Evolutionary conservation across 1,284 basidiomycete species (phyloP).

Genomic region (Butyriboletus regius): DNA sequence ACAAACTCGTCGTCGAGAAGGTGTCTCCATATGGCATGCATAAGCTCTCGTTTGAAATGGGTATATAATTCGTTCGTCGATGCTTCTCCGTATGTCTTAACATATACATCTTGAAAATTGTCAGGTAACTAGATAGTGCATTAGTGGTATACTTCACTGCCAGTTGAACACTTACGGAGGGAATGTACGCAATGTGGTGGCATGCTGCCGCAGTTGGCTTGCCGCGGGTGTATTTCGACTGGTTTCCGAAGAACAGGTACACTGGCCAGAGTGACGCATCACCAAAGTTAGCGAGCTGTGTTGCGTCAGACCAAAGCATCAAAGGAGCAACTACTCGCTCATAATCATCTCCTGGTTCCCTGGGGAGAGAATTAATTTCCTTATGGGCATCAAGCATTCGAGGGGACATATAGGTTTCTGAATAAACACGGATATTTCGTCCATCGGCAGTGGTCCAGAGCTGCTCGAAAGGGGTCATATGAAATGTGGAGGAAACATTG

Average conservation of each 20-base stretch:
- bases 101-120: constrained; percentile 20
- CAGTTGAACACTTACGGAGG: constrained; percentile 15
- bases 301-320: not conserved
- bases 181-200: constrained; percentile 32
- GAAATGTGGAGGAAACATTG: not conserved
- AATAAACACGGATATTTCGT: too few relatives aligned
- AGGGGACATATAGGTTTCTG: too few relatives aligned
- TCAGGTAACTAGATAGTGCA: constrained; percentile 13
- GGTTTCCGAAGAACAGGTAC: constrained; percentile 29
- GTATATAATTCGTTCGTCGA: constrained; percentile 9
- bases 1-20: not conserved
- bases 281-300: not conserved
- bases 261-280: constrained; percentile 27
- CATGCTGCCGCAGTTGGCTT: constrained; percentile 17
- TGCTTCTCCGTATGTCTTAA: not conserved
- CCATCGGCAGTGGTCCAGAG: not conserved
- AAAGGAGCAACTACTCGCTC: too few relatives aligned
- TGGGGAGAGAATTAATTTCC: too few relatives aligned
- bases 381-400: too few relatives aligned
- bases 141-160: too few relatives aligned
- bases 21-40: constrained; percentile 9
- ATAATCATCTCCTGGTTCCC: too few relatives aligned
- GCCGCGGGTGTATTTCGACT: constrained; percentile 3
- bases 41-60: constrained; percentile 17
- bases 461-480: not conserved